Evolutionary conservation across 2,329 filamentous ascomycete genomes (phyloP), one percentile per base, ranked within the genome.

Genomic region (Aspergillus pseudonomiae): DNA sequence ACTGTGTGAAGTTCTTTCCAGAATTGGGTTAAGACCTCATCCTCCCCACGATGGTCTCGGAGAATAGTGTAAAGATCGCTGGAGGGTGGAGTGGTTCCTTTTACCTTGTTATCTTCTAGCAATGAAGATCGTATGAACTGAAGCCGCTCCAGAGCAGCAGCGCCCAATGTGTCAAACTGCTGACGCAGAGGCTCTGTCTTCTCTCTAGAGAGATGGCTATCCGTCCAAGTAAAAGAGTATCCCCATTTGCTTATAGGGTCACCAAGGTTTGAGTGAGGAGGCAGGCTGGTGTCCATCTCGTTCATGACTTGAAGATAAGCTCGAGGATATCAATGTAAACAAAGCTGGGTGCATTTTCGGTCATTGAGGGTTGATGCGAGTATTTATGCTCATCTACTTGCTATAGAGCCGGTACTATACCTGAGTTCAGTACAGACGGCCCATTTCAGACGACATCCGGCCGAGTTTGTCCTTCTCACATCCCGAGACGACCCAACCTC

Each of bases 1-100:
- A 92, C 78, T 0, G 83, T 86, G 62, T 87, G 88, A 53, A 89
- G 81, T 71, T 92, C 82, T 1, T 77, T 72, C 91, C 90, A 93
- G 24, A 94, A 79, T 60, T 82, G 68, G 11, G 72, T 68, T 41
- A 88, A 77, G 32, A 84, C 81, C 41, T 84, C 78, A 68, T 93
- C 86, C 7, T 80, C 77, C 2, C 75, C 71, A 16, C 83, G 80
- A 71, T 92, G 80, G 11, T 89, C 82, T 68, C 81, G 77, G 1
- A 93, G 78, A 10, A 91, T 76, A 24, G 79, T 79, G 71, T 89
- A 92, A 1, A 91, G 74, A 71, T 92, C 89, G 34, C 26, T 55
- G 2, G 62, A 43, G 6, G 64, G 62, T 1, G 56, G 43, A 30
- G 16, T 54, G 4, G 54, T 45, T 3, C 57, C 59, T 28, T 59